Evolutionary conservation across 2,329 filamentous ascomycete species (phyloP).

Genomic region (Fusarium anthophilum): DNA sequence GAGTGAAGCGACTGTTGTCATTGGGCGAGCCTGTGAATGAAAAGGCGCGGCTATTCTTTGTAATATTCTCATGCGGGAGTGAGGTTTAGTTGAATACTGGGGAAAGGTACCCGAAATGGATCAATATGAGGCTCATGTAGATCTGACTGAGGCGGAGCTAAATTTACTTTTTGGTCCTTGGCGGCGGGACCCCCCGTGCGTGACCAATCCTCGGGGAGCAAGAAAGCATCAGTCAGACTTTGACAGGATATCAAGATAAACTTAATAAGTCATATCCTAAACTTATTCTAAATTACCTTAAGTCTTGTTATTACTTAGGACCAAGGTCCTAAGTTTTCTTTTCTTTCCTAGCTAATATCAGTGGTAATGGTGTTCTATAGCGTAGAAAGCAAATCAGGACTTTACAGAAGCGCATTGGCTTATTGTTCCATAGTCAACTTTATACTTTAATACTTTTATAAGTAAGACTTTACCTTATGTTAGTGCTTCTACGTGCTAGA

Average conservation of each 20-base stretch:
- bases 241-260: background rate
- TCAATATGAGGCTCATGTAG: constrained; percentile 8
- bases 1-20: constrained; percentile 69
- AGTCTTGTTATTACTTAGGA: no score
- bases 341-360: fast-evolving
- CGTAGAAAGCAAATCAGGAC: no score
- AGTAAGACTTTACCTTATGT: no score
- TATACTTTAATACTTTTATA: no score
- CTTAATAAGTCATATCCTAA: background rate
- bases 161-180: background rate
- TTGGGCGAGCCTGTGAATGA: constrained; percentile 40
- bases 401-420: no score
- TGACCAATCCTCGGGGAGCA: background rate
- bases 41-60: constrained; percentile 3
- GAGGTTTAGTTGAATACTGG: background rate
- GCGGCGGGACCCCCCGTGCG: background rate
- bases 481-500: no score
- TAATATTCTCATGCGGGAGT: constrained; percentile 20
- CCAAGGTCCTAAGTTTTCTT: background rate
- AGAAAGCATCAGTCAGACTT: background rate
- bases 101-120: background rate
- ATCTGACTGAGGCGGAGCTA: constrained; percentile 2
- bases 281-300: fast-evolving
- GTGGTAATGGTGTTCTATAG: no score
- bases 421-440: no score